A percentile compares a stretch with the other conserved stretches of the same genome.
These are phyloP conservation scores for Cercospora zeina DNA, from an alignment of 2,329 filamentous ascomycete genomes.

Conservation along the genomic window DNA sequence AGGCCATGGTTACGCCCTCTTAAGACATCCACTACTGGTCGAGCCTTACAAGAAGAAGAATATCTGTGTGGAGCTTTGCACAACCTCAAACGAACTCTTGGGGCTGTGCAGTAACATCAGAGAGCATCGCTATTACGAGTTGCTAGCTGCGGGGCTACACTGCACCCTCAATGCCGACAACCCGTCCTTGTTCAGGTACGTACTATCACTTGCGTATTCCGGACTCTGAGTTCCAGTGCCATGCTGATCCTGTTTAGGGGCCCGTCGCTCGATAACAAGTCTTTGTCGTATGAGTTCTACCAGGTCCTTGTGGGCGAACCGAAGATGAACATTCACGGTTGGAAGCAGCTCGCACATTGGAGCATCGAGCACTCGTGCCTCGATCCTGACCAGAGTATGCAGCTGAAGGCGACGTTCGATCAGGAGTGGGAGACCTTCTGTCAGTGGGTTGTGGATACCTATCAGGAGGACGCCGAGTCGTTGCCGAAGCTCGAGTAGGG, in stretches of 20 bases:
- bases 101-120: conserved; percentile 66
- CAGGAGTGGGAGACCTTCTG: conserved; percentile 62
- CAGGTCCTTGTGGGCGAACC: conserved; percentile 69
- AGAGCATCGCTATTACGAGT: conserved; percentile 66
- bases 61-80: conserved; percentile 73
- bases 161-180: conserved; percentile 77
- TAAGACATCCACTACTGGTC: conserved; percentile 67
- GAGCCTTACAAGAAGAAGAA: conserved; percentile 62
- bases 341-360: conserved; percentile 62
- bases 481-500: conserved; percentile 5
- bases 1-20: conserved; percentile 70
- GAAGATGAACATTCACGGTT: conserved; percentile 67
- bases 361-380: conserved; percentile 51
- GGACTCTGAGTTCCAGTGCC: too few species aligned
- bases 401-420: conserved; percentile 52
- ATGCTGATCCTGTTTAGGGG: conserved; percentile 18
- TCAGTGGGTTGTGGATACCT: conserved; percentile 18
- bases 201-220: not conserved
- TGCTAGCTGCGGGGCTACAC: conserved; percentile 70
- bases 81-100: conserved; percentile 74
- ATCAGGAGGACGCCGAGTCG: conserved; percentile 1
- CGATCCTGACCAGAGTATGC: conserved; percentile 42
- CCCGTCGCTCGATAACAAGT: conserved; percentile 54
- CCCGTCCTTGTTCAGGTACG: conserved; percentile 67
- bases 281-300: conserved; percentile 74